Conservation (phyloP, 176 grass and related monocot genomes). For the Metroxylon sagu region DNA sequence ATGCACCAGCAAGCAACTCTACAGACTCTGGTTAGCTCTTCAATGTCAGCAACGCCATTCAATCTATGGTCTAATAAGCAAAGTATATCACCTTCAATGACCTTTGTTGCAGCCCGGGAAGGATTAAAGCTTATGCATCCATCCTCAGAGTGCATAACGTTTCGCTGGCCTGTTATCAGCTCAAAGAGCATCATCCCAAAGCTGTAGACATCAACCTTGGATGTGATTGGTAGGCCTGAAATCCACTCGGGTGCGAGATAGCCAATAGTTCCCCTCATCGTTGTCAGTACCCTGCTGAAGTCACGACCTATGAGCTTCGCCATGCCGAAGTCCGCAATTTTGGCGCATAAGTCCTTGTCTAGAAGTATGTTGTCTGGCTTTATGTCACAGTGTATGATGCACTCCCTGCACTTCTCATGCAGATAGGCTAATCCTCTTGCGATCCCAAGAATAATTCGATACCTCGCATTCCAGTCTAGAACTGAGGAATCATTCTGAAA, state of each 20-base stretch:
- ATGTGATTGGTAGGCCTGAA: slow-evolving; percentile 13
- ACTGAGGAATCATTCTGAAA: slow-evolving; percentile 4
- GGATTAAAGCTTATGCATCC: slow-evolving; percentile 1
- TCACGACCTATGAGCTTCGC: slow-evolving; percentile 32
- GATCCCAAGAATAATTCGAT: slow-evolving; percentile 22
- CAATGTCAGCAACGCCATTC: background rate
- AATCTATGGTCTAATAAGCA: slow-evolving; percentile 7
- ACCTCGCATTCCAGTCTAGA: slow-evolving; percentile 27
- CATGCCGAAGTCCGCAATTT: slow-evolving; percentile 39
- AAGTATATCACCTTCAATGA: background rate
- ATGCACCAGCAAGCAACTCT: slow-evolving; percentile 31
- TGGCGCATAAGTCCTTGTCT: slow-evolving; percentile 8
- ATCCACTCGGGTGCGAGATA: slow-evolving; percentile 40
- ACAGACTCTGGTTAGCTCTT: slow-evolving; percentile 11
- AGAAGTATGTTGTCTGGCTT: slow-evolving; percentile 44
- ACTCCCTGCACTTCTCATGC: slow-evolving; percentile 26
- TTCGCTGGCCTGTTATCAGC: slow-evolving; percentile 21
- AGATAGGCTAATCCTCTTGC: slow-evolving; percentile 27
- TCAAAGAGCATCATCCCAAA: slow-evolving; percentile 36
- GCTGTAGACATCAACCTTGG: slow-evolving; percentile 32
- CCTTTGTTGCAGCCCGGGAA: slow-evolving; percentile 10
- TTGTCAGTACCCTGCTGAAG: slow-evolving; percentile 33
- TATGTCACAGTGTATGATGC: slow-evolving; percentile 37
- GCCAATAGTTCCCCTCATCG: slow-evolving; percentile 27
- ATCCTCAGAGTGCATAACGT: background rate